Evolutionary conservation across 768 basidiomycete genomes (phyloP), one percentile per base, ranked within the genome.

Genomic region (Kwoniella shandongensis): DNA sequence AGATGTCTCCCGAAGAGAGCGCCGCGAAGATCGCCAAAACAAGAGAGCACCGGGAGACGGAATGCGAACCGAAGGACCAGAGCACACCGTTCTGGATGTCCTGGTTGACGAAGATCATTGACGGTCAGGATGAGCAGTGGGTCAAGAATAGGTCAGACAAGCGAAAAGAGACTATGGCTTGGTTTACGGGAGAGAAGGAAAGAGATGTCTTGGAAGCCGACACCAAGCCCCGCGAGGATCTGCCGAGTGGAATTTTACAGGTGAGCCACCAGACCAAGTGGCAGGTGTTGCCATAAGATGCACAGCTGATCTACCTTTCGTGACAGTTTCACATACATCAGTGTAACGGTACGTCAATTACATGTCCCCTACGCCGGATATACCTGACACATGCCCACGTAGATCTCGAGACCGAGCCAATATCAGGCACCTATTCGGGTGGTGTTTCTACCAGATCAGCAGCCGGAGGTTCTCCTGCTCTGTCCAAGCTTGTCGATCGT

Each of bases 121-220:
- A 66, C 22, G 72, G 61, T 1, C 67, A 72, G 17, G 51, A 53
- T 1, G 65, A 72, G 20, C 55, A 68, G 6, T 78, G 75, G 75
- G 73, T 70, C 29, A 32, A 47, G n/a, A 69, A 72, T 36, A 30
- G 77, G 38, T 35, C 62, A 12, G 48, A 70, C 44, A 55, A 70
- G 54, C 42, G 75, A 13, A 64, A 75, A 54, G 74, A 77, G 44
- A 67, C 67, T 1, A 36, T 72, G 20, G 66, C 64, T 23, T 78
- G 73, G 73, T 69, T 78, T 23, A 71, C 72, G 1, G 77, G 77
- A 8, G 69, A 76, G 51, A 62, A 65, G 41, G 73, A 71, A 17
- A 66, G 66, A 25, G 76, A 78, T 42, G 61, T 65, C 30, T 48
- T 72, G 57, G 77, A 78, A 49, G 66, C 65, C 7, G 54, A 58